A percentile compares a stretch with the other conserved stretches of the same genome.
Evolutionary conservation across 1,139 yeast genomes (phyloP).

Genomic region (Saccharomycopsis crataegensis): DNA sequence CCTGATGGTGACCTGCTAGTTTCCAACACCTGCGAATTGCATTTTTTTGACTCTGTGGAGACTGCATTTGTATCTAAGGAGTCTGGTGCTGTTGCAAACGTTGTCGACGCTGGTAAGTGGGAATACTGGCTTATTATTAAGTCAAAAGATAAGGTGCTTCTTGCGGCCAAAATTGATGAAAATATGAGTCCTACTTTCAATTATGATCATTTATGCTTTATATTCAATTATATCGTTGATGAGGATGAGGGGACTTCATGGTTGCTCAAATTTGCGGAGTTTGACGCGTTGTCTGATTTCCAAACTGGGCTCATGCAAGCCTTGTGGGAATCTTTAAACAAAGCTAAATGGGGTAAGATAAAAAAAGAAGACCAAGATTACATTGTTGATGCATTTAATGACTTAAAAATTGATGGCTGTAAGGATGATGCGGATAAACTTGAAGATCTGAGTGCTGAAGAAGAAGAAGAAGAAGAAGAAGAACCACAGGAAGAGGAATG

Average conservation of each 20-base stretch:
- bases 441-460: slow-evolving; percentile 25
- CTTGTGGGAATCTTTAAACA: slow-evolving; percentile 56
- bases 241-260: slow-evolving; percentile 46
- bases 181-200: slow-evolving; percentile 54
- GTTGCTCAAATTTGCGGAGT: slow-evolving; percentile 46
- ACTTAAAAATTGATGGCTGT: slow-evolving; percentile 28
- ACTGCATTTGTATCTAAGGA: slow-evolving; percentile 45
- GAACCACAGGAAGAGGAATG: slow-evolving; percentile 12
- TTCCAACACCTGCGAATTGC: slow-evolving; percentile 35
- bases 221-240: slow-evolving; percentile 50
- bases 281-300: slow-evolving; percentile 39
- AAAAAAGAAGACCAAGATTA: slow-evolving; percentile 41
- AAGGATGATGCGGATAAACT: slow-evolving; percentile 32
- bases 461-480: slow-evolving; percentile 22
- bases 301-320: slow-evolving; percentile 46
- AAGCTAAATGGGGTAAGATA: slow-evolving; percentile 40
- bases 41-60: slow-evolving; percentile 47
- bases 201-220: slow-evolving; percentile 48
- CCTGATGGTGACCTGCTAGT: slow-evolving; percentile 24
- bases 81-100: slow-evolving; percentile 28
- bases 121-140: slow-evolving; percentile 45
- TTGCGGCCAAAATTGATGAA: slow-evolving; percentile 1
- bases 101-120: slow-evolving; percentile 46
- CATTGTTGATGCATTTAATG: slow-evolving; percentile 39
- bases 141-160: slow-evolving; percentile 19